Evolutionary conservation across 2,329 filamentous ascomycete genomes (phyloP), one percentile per base, ranked within the genome.

Genomic region (Pestalotiopsis sp.): DNA sequence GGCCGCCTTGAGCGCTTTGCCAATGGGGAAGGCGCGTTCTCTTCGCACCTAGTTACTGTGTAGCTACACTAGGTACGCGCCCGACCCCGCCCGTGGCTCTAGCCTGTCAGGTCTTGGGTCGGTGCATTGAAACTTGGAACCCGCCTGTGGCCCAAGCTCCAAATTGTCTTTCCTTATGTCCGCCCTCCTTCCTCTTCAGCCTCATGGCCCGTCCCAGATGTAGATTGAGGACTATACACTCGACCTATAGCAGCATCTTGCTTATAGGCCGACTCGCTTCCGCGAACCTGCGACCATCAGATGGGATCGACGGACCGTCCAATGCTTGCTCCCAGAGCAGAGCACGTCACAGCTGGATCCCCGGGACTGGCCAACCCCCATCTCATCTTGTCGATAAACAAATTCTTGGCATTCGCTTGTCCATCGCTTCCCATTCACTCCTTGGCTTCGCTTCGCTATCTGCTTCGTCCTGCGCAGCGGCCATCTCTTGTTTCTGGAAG

Each of bases 11-110:
- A 58, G 45, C 63, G 25, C 25, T 57, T 36, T 66, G 65, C 65
- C 65, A 66, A 59, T 66, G 52, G 27, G 52, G 65, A 66, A 66
- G 65, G 65, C 65, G 65, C 65, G 65, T 66, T 23, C 40, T 36
- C 6, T 36, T 36, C 7, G 31, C 31, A 49, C 56, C 56, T 59
- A 59, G 27, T 17, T 17, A 17, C 45, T n/a, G 45, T 20, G 14
- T 52, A 20, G 14, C 45, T 52, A 11, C 13, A 2, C 14, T 59
- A 49, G 38, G 12, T 45, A 27, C 41, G 45, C 45, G 64, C 64
- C 31, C 13, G 27, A 56, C 64, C 64, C 64, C 64, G 31, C 38
- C 64, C 65, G 65, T 66, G 65, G 41, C 41, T 60, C 56, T 66
- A 65, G 20, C 20, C 31, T 36, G 2, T 9, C 31, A 23, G 25